Conservation (phyloP, 2,329 filamentous ascomycete species). For the Dactylonectria estremocensis region DNA sequence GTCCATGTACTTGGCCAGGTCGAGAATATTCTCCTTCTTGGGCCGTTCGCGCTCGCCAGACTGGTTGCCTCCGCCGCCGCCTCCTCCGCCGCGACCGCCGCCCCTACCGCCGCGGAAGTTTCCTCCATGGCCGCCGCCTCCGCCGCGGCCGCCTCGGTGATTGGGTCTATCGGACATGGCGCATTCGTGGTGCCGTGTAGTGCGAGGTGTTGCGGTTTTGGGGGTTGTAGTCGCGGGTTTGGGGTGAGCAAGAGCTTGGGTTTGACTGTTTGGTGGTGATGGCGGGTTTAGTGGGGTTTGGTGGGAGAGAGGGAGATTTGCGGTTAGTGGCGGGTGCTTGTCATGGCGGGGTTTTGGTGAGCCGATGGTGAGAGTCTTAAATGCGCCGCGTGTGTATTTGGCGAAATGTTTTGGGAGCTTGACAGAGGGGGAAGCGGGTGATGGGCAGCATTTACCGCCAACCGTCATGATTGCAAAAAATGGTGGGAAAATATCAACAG, state of each 20-base stretch:
- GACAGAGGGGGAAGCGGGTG: neutral
- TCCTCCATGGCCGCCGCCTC: constrained; percentile 55
- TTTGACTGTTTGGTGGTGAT: constrained; percentile 19
- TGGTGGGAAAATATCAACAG: neutral
- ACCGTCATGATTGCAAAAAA: neutral
- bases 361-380: constrained; percentile 1
- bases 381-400: constrained; percentile 2
- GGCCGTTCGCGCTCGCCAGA: constrained; percentile 77
- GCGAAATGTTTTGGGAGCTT: constrained; percentile 8
- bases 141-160: constrained; percentile 63
- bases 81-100: constrained; percentile 63
- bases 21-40: constrained; percentile 99
- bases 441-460: neutral
- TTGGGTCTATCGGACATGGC: constrained; percentile 67
- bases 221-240: constrained; percentile 11
- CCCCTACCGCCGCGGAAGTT: constrained; percentile 61
- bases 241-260: constrained; percentile 23
- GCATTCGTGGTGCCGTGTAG: constrained; percentile 35
- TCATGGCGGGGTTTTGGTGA: neutral
- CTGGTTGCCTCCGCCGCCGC: constrained; percentile 57
- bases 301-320: neutral
- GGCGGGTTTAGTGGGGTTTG: constrained; percentile 33
- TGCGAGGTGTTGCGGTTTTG: constrained; percentile 9
- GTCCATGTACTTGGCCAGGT: constrained; percentile 96
- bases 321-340: constrained; percentile 18